Base-by-base conservation (phyloP, 495 filamentous ascomycete genomes). In the Penicillium maclennaniae region DNA sequence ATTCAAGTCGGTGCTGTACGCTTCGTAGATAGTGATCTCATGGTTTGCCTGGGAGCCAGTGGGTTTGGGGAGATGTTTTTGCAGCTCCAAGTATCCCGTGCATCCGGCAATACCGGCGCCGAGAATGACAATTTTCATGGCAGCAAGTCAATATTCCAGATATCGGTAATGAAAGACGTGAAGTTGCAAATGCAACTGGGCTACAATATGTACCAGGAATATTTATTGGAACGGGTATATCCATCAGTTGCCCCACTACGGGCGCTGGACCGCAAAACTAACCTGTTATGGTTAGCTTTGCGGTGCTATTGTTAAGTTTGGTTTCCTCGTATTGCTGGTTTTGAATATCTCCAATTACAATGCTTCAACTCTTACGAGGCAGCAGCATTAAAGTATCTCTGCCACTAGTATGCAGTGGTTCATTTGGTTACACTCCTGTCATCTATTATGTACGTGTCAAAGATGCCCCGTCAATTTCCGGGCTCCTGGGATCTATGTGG, bases 41-140 rank as follows among this genome's bases (percentile, higher is more conserved):
- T 61, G 40, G 19, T 14, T 40, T n/a, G 20, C n/a, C 20, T 50
- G 40, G 1, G 50, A 41, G 21, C n/a, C 49, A 10, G 26, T 16
- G 16, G 45, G 21, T 6, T 27, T 56, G 16, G 47, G 45, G 28
- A 56, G 53, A 57, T 72, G 65, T 51, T 79, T 77, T 40, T 60
- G 66, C 17, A 81, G 67, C 45, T 66, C 65, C 28, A 79, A 68
- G 53, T 78, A 77, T 23, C 67, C 67, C 12, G 72, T 46, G 20
- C 74, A 66, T 47, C 77, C 78, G 34, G 68, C 52, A 48, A 79
- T 75, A 31, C 78, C 78, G 49, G 63, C 78, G 45, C 78, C 78
- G 34, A 78, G 58, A 31, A 81, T 77, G 27, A 74, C 65, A 41
- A 81, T 72, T 53, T 75, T 77, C 78, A 77, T 80, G 17, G 28